phyloP scores from a whole-genome alignment of 108 stramenopile genomes.

The Cyclotella choctawhatcheeana region DNA sequence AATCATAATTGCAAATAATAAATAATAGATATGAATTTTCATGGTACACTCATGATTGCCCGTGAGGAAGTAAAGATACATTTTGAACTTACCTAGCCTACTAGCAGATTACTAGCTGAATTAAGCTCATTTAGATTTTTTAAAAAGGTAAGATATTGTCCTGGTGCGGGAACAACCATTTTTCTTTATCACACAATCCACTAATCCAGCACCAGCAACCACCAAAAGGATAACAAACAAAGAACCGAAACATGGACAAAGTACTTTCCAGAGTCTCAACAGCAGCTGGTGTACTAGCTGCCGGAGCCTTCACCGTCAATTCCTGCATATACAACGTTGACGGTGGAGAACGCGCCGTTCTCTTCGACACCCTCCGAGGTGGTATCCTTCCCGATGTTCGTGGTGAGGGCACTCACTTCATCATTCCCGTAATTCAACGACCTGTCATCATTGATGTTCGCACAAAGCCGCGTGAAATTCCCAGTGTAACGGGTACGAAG shows the following conservation, averaged over 20 bases:
- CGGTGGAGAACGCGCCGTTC: slow-evolving; percentile 97
- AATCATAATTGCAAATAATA: background rate
- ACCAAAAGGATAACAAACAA: too few species aligned
- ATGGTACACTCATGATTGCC: too few species aligned
- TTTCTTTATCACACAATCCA: background rate
- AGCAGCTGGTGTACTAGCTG: slow-evolving; percentile 74
- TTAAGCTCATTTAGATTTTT: too few species aligned
- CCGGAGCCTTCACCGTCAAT: slow-evolving; percentile 81
- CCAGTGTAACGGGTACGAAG: slow-evolving; percentile 97
- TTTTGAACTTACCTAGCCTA: too few species aligned
- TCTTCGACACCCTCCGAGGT: slow-evolving; percentile 96
- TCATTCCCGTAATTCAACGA: slow-evolving; percentile 88
- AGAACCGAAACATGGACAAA: slow-evolving; percentile 52
- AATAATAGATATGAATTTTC: too few species aligned
- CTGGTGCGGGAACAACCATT: too few species aligned
- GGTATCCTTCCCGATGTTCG: slow-evolving; percentile 91
- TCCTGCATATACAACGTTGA: slow-evolving; percentile 95
- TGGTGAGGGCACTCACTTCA: slow-evolving; percentile 97
- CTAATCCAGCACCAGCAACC: background rate
- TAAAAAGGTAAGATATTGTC: too few species aligned
- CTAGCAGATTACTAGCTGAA: too few species aligned
- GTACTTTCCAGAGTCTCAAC: slow-evolving; percentile 64
- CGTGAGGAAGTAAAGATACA: too few species aligned
- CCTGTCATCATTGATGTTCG: slow-evolving; percentile 97
- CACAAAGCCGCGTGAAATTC: slow-evolving; percentile 95